These are phyloP conservation scores for Globisporangium barbulae DNA, from an alignment of 352 stramenopile genomes.

Conservation along the genomic window DNA sequence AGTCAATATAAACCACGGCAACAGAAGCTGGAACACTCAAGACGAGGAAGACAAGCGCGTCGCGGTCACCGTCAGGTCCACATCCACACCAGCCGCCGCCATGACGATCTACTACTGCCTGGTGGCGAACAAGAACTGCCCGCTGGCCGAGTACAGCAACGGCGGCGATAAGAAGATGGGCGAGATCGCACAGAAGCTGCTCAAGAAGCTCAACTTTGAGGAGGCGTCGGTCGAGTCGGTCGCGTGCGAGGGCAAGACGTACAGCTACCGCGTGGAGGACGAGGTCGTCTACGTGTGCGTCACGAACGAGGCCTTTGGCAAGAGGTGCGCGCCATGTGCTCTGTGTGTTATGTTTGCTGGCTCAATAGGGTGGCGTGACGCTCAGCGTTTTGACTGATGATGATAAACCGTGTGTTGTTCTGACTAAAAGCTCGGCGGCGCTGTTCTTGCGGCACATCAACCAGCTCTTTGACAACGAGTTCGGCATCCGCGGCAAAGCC, in stretches of 20 bases:
- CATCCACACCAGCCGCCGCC: background rate
- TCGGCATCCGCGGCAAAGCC: conserved; percentile 82
- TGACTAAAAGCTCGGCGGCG: conserved; percentile 48
- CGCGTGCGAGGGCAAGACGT: conserved; percentile 77
- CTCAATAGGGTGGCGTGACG: too few relatives aligned
- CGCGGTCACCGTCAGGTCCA: background rate
- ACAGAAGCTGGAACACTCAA: background rate
- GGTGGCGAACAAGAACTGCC: conserved; percentile 76
- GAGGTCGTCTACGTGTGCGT: conserved; percentile 86
- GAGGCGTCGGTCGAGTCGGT: conserved; percentile 76
- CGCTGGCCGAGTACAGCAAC: conserved; percentile 80
- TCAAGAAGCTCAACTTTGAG: conserved; percentile 83
- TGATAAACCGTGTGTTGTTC: background rate
- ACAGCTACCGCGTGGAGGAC: conserved; percentile 84
- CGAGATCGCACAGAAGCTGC: conserved; percentile 82
- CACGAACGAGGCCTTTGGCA: conserved; percentile 74
- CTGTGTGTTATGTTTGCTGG: background rate
- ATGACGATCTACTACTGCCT: conserved; percentile 90
- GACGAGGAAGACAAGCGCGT: background rate
- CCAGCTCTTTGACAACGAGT: conserved; percentile 82
- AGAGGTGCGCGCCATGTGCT: conserved; percentile 36
- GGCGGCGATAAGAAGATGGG: conserved; percentile 83
- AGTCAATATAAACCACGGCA: too few relatives aligned
- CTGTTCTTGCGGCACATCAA: conserved; percentile 87
- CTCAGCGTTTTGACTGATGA: background rate